phyloP scores from a whole-genome alignment of 495 filamentous ascomycete genomes.

The Penicillium dipodomyicola region DNA sequence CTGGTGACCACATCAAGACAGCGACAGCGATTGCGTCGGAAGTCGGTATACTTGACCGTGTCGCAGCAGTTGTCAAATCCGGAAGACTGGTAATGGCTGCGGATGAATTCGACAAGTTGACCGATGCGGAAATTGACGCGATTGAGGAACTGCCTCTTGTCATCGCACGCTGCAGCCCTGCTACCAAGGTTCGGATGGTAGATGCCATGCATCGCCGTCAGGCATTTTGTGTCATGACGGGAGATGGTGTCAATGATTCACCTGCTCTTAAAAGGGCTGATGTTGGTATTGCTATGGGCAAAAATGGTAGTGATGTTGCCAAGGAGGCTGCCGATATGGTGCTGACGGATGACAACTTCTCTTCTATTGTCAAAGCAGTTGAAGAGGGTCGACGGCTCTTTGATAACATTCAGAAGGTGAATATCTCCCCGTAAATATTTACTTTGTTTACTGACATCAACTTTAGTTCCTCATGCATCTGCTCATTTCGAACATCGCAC shows the following conservation, averaged over 20 bases:
- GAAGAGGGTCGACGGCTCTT: conserved; percentile 72
- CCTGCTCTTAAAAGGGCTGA: conserved; percentile 75
- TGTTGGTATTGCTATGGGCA: conserved; percentile 84
- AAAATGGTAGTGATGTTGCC: conserved; percentile 82
- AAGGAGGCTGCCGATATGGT: conserved; percentile 87
- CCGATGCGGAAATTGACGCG: conserved; percentile 57
- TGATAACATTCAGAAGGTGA: conserved; percentile 73
- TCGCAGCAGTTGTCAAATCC: conserved; percentile 44
- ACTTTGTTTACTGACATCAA: not conserved
- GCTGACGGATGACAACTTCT: conserved; percentile 85
- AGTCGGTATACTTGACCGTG: conserved; percentile 59
- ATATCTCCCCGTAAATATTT: not conserved
- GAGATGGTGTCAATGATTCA: conserved; percentile 85
- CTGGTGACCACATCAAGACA: conserved; percentile 63
- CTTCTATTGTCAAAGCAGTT: conserved; percentile 69
- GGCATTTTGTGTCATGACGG: conserved; percentile 68
- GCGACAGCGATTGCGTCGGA: conserved; percentile 61
- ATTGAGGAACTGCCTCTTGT: conserved; percentile 64
- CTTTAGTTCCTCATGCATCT: conserved; percentile 65
- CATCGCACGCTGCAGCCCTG: conserved; percentile 66
- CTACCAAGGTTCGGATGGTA: conserved; percentile 70
- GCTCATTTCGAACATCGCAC: conserved; percentile 69
- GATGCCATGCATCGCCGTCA: conserved; percentile 64
- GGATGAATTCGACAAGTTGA: conserved; percentile 58
- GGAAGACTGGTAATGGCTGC: conserved; percentile 62